Evolutionary conservation across 2,329 filamentous ascomycete species (phyloP).

Genomic region (Tolypocladium sp.): DNA sequence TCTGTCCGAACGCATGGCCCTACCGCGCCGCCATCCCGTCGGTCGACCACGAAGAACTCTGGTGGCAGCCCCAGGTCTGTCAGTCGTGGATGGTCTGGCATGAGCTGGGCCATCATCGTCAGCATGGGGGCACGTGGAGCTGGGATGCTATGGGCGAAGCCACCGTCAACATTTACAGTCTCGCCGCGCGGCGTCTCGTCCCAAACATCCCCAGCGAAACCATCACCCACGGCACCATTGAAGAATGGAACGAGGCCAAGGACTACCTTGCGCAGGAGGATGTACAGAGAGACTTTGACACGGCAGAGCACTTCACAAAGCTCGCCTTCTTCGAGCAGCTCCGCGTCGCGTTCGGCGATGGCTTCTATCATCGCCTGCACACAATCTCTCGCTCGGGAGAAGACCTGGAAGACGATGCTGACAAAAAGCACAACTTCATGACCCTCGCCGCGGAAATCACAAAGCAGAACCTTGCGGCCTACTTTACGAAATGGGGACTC

Average conservation of each 20-base stretch:
- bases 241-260: slow-evolving; percentile 2
- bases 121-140: neutral
- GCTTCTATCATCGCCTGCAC: slow-evolving; percentile 1
- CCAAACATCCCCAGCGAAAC: neutral
- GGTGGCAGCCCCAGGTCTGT: neutral
- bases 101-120: slow-evolving; percentile 3
- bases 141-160: neutral
- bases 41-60: neutral
- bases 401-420: neutral
- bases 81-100: slow-evolving; percentile 2
- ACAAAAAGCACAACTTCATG: neutral
- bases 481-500: slow-evolving; percentile 3
- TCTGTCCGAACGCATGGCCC: neutral
- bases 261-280: neutral
- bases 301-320: neutral
- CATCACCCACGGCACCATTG: neutral
- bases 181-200: neutral
- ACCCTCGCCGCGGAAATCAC: neutral
- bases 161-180: slow-evolving; percentile 3
- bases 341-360: slow-evolving; percentile 1
- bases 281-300: neutral
- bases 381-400: neutral
- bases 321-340: slow-evolving; percentile 4
- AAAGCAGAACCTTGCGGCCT: neutral
- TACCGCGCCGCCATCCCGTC: neutral